Evolutionary conservation across 306 rosid genomes (phyloP).

Genomic region (Rosa persica): DNA sequence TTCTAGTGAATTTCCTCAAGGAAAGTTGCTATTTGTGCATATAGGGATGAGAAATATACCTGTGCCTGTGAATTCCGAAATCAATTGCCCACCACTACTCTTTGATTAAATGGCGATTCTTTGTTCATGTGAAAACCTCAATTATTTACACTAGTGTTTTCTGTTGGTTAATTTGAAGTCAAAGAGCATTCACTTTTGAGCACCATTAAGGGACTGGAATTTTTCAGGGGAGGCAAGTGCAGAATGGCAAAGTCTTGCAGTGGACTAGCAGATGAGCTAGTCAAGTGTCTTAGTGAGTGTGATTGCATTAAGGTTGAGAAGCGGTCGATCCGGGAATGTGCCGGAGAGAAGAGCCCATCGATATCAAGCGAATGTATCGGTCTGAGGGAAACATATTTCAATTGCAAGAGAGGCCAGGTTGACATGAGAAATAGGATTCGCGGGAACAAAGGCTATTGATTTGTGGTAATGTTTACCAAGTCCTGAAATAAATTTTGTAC

Average conservation of each 20-base stretch:
- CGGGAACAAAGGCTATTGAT: slow-evolving; percentile 52
- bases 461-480: not conserved
- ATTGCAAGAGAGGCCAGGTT: slow-evolving; percentile 98
- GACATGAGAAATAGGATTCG: slow-evolving; percentile 58
- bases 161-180: too few species aligned
- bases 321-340: slow-evolving; percentile 65
- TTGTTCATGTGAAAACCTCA: too few species aligned
- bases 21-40: too few species aligned
- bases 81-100: too few species aligned
- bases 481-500: not conserved
- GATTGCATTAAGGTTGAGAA: slow-evolving; percentile 89
- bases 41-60: too few species aligned
- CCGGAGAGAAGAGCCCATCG: slow-evolving; percentile 83
- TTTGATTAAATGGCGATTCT: too few species aligned
- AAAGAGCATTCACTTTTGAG: too few species aligned
- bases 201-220: not conserved
- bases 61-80: too few species aligned
- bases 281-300: slow-evolving; percentile 90
- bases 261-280: slow-evolving; percentile 80
- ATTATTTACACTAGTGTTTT: too few species aligned
- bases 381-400: slow-evolving; percentile 93
- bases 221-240: slow-evolving; percentile 18
- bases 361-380: slow-evolving; percentile 89
- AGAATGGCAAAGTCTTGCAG: slow-evolving; percentile 91
- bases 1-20: too few species aligned